Evolutionary conservation across 1,284 basidiomycete genomes (phyloP).

Genomic region (Sporisorium sorghi): DNA sequence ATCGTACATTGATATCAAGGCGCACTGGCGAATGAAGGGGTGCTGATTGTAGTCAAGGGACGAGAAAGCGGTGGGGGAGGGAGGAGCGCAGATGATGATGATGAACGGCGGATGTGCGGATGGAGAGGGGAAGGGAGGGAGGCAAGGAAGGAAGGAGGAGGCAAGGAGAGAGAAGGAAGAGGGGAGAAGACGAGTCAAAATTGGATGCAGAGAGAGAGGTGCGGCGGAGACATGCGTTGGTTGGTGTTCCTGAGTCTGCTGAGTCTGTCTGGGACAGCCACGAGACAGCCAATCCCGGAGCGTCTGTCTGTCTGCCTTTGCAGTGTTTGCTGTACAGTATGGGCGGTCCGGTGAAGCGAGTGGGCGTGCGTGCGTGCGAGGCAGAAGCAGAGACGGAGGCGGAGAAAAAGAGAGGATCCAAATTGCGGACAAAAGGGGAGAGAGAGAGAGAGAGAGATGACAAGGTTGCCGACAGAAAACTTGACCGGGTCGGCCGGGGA

Average conservation of each 20-base stretch:
- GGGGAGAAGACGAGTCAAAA: neutral
- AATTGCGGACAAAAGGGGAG: no score
- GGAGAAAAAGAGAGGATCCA: no score
- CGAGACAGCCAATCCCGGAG: neutral
- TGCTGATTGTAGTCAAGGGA: neutral
- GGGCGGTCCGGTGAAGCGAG: no score
- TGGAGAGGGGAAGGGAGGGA: constrained; percentile 5
- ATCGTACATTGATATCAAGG: neutral
- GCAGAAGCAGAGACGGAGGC: neutral
- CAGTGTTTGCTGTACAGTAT: no score
- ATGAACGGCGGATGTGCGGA: neutral
- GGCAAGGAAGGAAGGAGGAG: neutral
- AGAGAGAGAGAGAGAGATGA: no score
- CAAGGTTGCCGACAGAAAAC: no score
- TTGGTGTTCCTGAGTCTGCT: constrained; percentile 4
- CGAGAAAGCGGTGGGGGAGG: neutral
- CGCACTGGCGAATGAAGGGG: neutral
- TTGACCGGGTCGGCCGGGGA: no score
- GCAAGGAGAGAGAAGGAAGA: neutral
- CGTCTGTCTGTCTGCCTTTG: no score
- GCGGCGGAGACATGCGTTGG: constrained; percentile 6
- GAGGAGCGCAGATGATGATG: neutral
- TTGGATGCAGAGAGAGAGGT: neutral
- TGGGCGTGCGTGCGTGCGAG: neutral
- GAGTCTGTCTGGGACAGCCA: no score